These are phyloP conservation scores for Coix lacrymajobi DNA, from an alignment of 176 grass and related monocot genomes.

Conservation along the genomic window DNA sequence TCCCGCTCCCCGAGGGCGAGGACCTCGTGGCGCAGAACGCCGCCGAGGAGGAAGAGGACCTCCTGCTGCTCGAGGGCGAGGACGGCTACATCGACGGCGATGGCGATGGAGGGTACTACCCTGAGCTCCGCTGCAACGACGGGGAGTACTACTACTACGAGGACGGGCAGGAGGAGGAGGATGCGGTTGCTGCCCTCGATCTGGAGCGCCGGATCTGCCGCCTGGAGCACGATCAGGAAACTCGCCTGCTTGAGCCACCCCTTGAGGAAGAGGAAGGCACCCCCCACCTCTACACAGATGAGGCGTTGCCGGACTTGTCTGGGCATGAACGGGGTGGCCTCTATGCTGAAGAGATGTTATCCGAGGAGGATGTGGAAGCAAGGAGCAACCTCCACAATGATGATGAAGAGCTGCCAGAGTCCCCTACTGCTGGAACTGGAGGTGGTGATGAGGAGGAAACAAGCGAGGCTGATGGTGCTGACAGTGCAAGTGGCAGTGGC, in stretches of 20 bases:
- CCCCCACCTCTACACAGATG: constrained; percentile 9
- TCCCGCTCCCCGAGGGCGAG: constrained; percentile 51
- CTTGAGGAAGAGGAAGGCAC: constrained; percentile 22
- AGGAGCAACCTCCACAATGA: constrained; percentile 27
- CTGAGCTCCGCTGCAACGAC: constrained; percentile 41
- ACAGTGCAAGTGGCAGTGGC: constrained; percentile 12
- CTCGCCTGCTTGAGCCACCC: not conserved
- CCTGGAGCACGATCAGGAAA: constrained; percentile 34
- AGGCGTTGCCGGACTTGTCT: not conserved
- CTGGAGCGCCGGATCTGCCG: constrained; percentile 56
- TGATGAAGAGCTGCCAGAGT: constrained; percentile 34
- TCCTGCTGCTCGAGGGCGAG: constrained; percentile 29
- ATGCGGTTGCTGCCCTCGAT: constrained; percentile 19
- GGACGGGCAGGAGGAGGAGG: constrained; percentile 7
- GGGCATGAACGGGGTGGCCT: not conserved
- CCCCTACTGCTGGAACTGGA: constrained; percentile 31
- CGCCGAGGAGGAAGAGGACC: constrained; percentile 14
- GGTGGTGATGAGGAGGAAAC: constrained; percentile 17
- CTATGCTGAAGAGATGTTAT: constrained; percentile 27
- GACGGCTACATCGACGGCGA: not conserved
- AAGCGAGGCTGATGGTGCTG: constrained; percentile 11
- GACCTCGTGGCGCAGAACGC: not conserved
- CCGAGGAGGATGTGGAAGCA: constrained; percentile 11
- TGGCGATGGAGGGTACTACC: not conserved
- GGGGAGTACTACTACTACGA: constrained; percentile 49